Conservation (phyloP, 768 basidiomycete species). For the Amanita molliuscula region DNA sequence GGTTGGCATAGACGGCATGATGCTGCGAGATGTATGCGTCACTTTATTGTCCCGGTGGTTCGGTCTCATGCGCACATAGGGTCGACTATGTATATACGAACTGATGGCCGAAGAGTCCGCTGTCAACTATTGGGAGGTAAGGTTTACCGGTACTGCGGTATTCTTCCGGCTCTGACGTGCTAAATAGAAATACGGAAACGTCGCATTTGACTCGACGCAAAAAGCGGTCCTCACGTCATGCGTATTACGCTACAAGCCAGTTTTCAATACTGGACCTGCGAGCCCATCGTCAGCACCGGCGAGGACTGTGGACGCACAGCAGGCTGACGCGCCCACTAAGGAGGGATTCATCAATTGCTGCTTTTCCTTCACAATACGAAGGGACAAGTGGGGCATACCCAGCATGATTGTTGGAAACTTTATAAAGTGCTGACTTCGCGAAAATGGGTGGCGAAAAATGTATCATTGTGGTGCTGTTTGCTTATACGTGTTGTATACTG, state of each 20-base stretch:
- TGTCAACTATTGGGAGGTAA: slow-evolving; percentile 95
- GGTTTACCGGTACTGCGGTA: slow-evolving; percentile 1
- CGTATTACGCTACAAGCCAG: slow-evolving; percentile 72
- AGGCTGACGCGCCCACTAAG: slow-evolving; percentile 30
- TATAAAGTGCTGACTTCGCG: slow-evolving; percentile 43
- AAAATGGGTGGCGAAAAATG: neutral
- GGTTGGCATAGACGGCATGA: slow-evolving; percentile 76
- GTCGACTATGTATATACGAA: slow-evolving; percentile 92
- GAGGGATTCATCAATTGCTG: slow-evolving; percentile 80
- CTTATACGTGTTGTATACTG: neutral
- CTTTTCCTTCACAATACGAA: slow-evolving; percentile 82
- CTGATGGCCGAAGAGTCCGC: slow-evolving; percentile 97
- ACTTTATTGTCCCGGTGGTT: neutral
- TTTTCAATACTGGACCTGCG: slow-evolving; percentile 30
- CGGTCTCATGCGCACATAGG: slow-evolving; percentile 28
- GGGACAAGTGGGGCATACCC: slow-evolving; percentile 81
- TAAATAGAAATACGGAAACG: slow-evolving; percentile 85
- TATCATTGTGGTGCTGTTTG: neutral
- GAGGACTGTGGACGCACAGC: slow-evolving; percentile 19
- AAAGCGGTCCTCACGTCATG: slow-evolving; percentile 92
- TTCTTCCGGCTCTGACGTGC: neutral
- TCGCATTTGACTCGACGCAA: slow-evolving; percentile 86
- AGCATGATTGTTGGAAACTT: slow-evolving; percentile 90
- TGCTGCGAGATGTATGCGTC: slow-evolving; percentile 69
- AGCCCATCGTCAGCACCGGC: slow-evolving; percentile 17